phyloP scores from a whole-genome alignment of 768 basidiomycete genomes.

The Lactarius deliciosus region DNA sequence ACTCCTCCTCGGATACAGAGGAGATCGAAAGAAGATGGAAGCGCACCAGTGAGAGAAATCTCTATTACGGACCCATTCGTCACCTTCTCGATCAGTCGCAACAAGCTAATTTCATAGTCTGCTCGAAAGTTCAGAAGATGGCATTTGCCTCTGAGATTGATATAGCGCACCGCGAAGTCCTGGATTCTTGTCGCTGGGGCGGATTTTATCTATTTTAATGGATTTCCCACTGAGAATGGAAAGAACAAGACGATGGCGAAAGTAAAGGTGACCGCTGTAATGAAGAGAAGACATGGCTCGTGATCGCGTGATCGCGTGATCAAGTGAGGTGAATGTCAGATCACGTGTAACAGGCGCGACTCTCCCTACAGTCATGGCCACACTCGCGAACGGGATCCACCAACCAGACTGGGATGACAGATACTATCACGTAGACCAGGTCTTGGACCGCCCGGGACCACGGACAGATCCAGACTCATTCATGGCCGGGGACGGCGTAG shows the following conservation, averaged over 20 bases:
- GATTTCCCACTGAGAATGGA: conserved; percentile 86
- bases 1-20: neutral
- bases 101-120: conserved; percentile 92
- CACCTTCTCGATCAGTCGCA: conserved; percentile 83
- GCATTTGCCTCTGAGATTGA: conserved; percentile 4
- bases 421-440: conserved; percentile 82
- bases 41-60: conserved; percentile 89
- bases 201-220: conserved; percentile 82
- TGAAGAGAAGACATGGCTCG: conserved; percentile 38
- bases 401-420: conserved; percentile 55
- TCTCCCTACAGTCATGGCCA: neutral
- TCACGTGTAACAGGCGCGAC: conserved; percentile 12
- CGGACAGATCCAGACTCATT: conserved; percentile 79
- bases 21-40: neutral
- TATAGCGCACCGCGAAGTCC: conserved; percentile 73
- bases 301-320: neutral
- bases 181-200: conserved; percentile 90
- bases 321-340: conserved; percentile 1
- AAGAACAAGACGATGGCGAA: conserved; percentile 84
- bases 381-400: conserved; percentile 39
- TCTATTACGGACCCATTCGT: conserved; percentile 95
- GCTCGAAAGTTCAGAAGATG: conserved; percentile 5
- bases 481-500: conserved; percentile 75
- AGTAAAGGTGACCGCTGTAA: conserved; percentile 78
- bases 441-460: conserved; percentile 84